Evolutionary conservation across 2,329 filamentous ascomycete genomes (phyloP), one percentile per base, ranked within the genome.

Genomic region (Bretziella fagacearum): DNA sequence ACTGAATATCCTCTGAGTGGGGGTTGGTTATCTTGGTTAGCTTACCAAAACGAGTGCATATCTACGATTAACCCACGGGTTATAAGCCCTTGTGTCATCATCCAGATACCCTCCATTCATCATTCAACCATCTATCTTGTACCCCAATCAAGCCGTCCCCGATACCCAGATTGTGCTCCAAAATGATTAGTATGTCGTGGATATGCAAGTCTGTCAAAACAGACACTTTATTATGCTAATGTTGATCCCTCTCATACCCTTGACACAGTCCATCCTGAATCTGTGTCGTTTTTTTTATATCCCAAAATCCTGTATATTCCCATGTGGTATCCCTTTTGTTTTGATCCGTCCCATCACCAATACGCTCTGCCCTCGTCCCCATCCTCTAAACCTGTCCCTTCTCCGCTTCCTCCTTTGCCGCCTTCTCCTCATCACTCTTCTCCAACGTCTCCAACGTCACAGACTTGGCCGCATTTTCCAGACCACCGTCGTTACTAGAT

Each of bases 401-500:
- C 22, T 23, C 13, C 20, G 13, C 29, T 30, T 48, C 29, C n/a
- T 37, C n/a, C 10, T 39, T 26, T n/a, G 22, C 17, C 11, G 25
- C 22, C 35, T 49, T 45, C 32, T 41, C 39, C 8, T 48, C 39
- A 22, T 49, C 39, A 8, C 32, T 36, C 27, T 47, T 51, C 25
- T 51, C 49, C 29, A 51, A 35, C 10, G 49, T 51, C 44, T 51
- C 44, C 18, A 51, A 7, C 15, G 49, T 51, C 15, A 51, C 49
- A 11, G 49, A 51, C 27, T 47, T 51, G 26, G 65, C 60, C 0
- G 56, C 60, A 1, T 51, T 47, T 56, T 17, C 56, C 33, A 53
- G 22, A 4, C 50, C 52, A 3, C 39, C 50, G 13, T 56, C 63
- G 43, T 74, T 52, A 48, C 63, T 60, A 3, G 60, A 62, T 56